Evolutionary conservation across 1,284 basidiomycete species (phyloP).

Genomic region (Ceraceosorus guamensis): DNA sequence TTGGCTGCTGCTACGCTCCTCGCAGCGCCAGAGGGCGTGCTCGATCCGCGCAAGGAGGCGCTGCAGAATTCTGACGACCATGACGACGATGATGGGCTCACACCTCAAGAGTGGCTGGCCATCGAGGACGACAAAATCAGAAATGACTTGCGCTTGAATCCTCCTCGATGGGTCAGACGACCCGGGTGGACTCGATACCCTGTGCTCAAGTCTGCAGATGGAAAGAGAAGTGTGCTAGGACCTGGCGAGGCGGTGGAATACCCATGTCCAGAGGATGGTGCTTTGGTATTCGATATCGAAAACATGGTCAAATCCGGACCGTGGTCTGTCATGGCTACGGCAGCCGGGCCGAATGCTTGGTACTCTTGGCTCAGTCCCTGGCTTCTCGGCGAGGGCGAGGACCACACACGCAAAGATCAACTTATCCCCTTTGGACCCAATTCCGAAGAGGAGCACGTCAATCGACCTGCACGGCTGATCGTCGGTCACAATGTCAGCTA

Average conservation of each 20-base stretch:
- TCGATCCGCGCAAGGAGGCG: constrained; percentile 8
- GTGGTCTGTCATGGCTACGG: constrained; percentile 83
- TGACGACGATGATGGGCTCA: constrained; percentile 1
- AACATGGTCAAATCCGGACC: constrained; percentile 75
- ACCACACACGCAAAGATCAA: constrained; percentile 57
- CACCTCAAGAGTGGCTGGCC: constrained; percentile 28
- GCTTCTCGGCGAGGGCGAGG: constrained; percentile 63
- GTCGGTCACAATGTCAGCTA: constrained; percentile 95
- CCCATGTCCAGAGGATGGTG: constrained; percentile 57
- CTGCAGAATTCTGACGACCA: constrained; percentile 2
- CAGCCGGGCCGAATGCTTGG: constrained; percentile 75
- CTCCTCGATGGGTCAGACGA: constrained; percentile 64
- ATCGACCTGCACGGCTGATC: constrained; percentile 58
- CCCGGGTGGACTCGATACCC: constrained; percentile 86
- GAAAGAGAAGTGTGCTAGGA: constrained; percentile 21
- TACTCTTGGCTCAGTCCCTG: constrained; percentile 95
- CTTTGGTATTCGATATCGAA: constrained; percentile 88
- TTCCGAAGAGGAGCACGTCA: constrained; percentile 9
- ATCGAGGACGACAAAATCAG: constrained; percentile 29
- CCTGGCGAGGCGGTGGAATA: constrained; percentile 45
- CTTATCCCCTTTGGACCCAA: constrained; percentile 62
- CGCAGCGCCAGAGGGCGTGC: constrained; percentile 53
- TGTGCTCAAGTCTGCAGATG: constrained; percentile 51
- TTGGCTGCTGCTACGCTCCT: constrained; percentile 60
- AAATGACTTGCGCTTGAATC: constrained; percentile 37